These are phyloP conservation scores for Heliophila coronopifolia DNA, from an alignment of 441 rosid species.

Conservation along the genomic window DNA sequence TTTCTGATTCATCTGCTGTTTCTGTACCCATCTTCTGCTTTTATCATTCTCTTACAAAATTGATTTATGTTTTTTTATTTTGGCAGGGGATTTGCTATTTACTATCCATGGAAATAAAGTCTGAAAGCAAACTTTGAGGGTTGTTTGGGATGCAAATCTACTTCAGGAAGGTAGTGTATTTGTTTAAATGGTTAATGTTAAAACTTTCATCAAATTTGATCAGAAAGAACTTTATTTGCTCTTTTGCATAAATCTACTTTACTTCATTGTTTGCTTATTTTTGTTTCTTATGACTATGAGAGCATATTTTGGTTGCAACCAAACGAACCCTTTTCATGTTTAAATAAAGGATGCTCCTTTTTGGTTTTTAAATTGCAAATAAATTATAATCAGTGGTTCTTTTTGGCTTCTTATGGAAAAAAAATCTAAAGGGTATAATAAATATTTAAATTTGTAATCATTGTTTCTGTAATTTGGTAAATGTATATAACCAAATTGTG, in stretches of 20 bases:
- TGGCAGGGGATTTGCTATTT: slow-evolving; percentile 13
- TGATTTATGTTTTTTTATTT: neutral
- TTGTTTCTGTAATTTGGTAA: neutral
- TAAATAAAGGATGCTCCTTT: slow-evolving; percentile 29
- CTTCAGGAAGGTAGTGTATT: slow-evolving; percentile 22
- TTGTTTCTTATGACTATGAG: slow-evolving; percentile 13
- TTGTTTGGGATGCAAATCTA: slow-evolving; percentile 17
- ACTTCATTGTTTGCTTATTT: slow-evolving; percentile 24
- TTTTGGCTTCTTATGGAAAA: slow-evolving; percentile 13
- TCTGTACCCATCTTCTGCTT: neutral
- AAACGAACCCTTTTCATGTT: slow-evolving; percentile 24
- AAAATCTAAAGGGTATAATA: neutral
- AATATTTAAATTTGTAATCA: neutral
- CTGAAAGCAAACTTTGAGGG: slow-evolving; percentile 17
- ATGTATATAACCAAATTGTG: neutral
- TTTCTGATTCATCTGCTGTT: neutral
- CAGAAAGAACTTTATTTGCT: slow-evolving; percentile 13
- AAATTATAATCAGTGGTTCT: slow-evolving; percentile 1
- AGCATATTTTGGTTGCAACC: slow-evolving; percentile 25
- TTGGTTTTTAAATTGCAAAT: neutral
- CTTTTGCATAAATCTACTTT: slow-evolving; percentile 19
- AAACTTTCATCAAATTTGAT: slow-evolving; percentile 19
- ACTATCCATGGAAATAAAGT: slow-evolving; percentile 26
- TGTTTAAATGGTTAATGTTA: slow-evolving; percentile 17
- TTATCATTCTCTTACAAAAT: neutral